Evolutionary conservation across 2,329 filamentous ascomycete species (phyloP), one percentile per base, ranked within the genome.

Genomic region (Fusarium longipes): DNA sequence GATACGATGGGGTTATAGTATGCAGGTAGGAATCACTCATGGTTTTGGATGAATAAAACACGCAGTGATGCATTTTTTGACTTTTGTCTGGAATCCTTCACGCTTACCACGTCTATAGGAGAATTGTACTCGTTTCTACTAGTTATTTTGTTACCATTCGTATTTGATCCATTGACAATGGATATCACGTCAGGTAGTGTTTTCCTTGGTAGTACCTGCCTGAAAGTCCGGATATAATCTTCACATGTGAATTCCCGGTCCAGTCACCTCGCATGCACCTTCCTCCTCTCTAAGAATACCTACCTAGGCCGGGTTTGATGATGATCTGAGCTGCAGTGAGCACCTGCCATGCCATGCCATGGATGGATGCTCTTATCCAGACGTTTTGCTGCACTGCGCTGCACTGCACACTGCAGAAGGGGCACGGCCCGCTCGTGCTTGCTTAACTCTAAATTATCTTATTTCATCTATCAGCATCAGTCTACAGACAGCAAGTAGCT

Each of bases 281-380:
- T 49, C 45, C 32, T 38, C 7, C 25, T 25, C 45, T 25, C 32
- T 49, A 22, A 36, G 22, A 49, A 49, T 38, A n/a, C n/a, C n/a
- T n/a, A n/a, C n/a, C n/a, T n/a, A 49, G 45, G n/a, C 45, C 45
- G 45, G 45, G 45, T 49, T 49, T 49, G 38, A 38, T 49, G 38
- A 38, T 36, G 33, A 49, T 27, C 45, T 38, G 32, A 38, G 22
- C 32, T 48, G 45, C 30, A 48, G 20, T 35, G 30, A 25, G 22
- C 22, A 36, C 17, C 22, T 48, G 30, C 30, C 40, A 39, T 39
- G 27, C 27, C 27, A 27, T 27, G n/a, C n/a, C n/a, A n/a, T n/a
- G n/a, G n/a, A n/a, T n/a, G n/a, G n/a, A n/a, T n/a, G n/a, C n/a
- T n/a, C n/a, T n/a, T n/a, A n/a, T n/a, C n/a, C n/a, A n/a, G n/a